Conservation (phyloP, 2,329 filamentous ascomycete genomes). For the Colletotrichum truncatum region DNA sequence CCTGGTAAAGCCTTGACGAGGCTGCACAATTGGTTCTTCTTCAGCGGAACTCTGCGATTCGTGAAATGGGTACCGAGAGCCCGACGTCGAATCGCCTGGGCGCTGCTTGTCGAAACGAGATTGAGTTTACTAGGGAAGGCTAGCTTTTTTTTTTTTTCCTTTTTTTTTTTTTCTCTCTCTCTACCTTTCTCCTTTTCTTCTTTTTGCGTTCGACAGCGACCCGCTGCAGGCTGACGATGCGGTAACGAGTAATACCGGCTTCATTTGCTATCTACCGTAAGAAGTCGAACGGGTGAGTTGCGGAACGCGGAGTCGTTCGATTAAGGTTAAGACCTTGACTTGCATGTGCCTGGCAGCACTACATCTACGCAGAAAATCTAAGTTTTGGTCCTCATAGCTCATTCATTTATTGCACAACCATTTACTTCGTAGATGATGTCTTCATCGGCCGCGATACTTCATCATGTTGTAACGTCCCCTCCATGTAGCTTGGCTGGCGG, state of each 20-base stretch:
- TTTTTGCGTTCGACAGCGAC: background rate
- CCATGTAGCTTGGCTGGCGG: no score
- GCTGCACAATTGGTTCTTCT: conserved; percentile 16
- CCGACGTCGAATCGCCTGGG: conserved; percentile 16
- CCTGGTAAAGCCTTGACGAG: conserved; percentile 3
- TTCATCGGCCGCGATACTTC: no score
- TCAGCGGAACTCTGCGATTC: conserved; percentile 22
- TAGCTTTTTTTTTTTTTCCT: no score
- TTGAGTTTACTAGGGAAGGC: conserved; percentile 29
- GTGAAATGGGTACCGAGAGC: conserved; percentile 12
- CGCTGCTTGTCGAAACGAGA: conserved; percentile 23
- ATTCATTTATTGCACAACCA: background rate
- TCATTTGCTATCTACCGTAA: background rate
- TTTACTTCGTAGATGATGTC: no score
- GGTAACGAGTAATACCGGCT: background rate
- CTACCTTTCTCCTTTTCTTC: no score
- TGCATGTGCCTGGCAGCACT: background rate
- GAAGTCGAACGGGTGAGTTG: background rate
- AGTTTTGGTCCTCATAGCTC: background rate
- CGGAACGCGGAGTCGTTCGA: conserved; percentile 11
- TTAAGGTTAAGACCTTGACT: conserved; percentile 20
- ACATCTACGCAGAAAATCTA: background rate
- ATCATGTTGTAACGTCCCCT: no score
- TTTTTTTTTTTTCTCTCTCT: no score
- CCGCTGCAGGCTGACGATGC: background rate